These are phyloP conservation scores for Zelonia costaricensis DNA, from an alignment of 208 protist genomes.

Conservation along the genomic window DNA sequence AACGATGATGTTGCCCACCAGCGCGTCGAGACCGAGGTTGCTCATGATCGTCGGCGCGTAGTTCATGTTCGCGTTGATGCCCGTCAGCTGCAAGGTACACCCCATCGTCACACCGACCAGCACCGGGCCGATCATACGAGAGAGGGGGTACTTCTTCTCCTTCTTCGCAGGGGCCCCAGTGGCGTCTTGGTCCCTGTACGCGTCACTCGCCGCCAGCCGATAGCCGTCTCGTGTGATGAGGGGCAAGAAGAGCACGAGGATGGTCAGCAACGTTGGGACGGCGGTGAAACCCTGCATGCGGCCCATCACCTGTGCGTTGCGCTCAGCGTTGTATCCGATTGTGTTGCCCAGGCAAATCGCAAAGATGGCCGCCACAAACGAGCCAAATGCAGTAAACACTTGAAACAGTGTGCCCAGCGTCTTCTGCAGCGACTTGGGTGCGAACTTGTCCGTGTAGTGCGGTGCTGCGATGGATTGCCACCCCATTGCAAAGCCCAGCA, in stretches of 20 bases:
- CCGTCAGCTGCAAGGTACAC: conserved; percentile 79
- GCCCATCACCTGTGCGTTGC: conserved; percentile 44
- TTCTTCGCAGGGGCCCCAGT: conserved; percentile 13
- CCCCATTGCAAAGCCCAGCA: conserved; percentile 86
- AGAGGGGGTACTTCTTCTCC: conserved; percentile 51
- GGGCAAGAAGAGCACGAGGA: conserved; percentile 48
- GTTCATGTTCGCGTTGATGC: conserved; percentile 89
- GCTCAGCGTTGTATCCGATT: conserved; percentile 24
- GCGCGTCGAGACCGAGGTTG: conserved; percentile 56
- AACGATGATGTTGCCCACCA: conserved; percentile 81
- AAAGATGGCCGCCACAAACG: conserved; percentile 71
- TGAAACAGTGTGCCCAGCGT: conserved; percentile 80
- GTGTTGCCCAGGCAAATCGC: conserved; percentile 63
- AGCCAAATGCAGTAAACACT: conserved; percentile 82
- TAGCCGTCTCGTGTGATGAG: not conserved
- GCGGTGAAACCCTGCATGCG: conserved; percentile 73
- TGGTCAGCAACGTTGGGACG: conserved; percentile 62
- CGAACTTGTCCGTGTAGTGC: conserved; percentile 79
- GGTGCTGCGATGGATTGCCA: too few relatives aligned
- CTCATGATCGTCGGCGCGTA: conserved; percentile 84
- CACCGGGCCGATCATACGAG: conserved; percentile 48
- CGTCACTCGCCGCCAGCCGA: conserved; percentile 6
- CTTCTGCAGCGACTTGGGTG: conserved; percentile 49
- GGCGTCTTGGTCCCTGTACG: conserved; percentile 18
- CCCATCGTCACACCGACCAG: conserved; percentile 54